Conservation (phyloP, 257 asterid genomes). For the Avicennia marina region DNA sequence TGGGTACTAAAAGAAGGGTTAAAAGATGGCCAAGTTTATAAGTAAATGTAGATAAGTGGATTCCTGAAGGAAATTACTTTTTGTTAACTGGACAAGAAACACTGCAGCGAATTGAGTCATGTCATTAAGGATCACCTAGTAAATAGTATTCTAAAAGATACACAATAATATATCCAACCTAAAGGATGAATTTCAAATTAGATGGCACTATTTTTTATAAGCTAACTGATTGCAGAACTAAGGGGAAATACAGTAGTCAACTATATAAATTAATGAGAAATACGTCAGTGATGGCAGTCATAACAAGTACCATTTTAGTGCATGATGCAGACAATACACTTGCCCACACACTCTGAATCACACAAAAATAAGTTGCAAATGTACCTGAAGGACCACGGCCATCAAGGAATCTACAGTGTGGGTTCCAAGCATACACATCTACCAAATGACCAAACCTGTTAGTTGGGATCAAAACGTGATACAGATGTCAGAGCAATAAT, state of each 20-base stretch:
- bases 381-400: conserved; percentile 52
- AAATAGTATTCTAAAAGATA: too few relatives aligned
- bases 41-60: neutral
- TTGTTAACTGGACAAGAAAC: neutral
- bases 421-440: conserved; percentile 58
- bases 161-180: too few relatives aligned
- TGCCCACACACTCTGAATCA: neutral
- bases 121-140: too few relatives aligned
- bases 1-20: neutral
- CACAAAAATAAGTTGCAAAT: conserved; percentile 13
- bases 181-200: too few relatives aligned
- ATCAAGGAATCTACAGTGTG: conserved; percentile 55
- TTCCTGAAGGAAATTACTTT: neutral
- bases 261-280: too few relatives aligned
- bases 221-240: neutral
- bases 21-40: too few relatives aligned
- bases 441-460: conserved; percentile 61
- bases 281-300: too few relatives aligned
- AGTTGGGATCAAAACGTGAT: conserved; percentile 15
- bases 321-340: neutral
- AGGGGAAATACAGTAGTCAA: too few relatives aligned
- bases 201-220: neutral
- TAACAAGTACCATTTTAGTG: conserved; percentile 1
- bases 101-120: too few relatives aligned
- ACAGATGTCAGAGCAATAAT: conserved; percentile 1